Conservation (phyloP, 1,284 basidiomycete genomes). For the Moesziomyces globuligerus region DNA sequence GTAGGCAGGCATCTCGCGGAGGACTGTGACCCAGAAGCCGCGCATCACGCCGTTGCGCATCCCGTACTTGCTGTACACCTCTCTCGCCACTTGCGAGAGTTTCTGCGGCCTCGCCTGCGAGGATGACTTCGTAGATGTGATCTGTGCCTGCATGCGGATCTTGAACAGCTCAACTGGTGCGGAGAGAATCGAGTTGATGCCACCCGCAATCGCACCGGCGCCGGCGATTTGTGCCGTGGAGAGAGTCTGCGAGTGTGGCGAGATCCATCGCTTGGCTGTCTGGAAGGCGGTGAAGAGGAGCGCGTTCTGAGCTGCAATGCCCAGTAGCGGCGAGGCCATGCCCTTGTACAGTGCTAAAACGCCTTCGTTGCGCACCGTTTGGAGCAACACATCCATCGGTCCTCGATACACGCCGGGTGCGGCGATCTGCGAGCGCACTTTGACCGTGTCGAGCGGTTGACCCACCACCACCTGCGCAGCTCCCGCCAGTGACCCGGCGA, state of each 20-base stretch:
- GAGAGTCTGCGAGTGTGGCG: conserved; percentile 81
- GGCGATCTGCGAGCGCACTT: conserved; percentile 50
- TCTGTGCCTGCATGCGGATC: conserved; percentile 97
- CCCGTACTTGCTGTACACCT: conserved; percentile 85
- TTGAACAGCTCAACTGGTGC: conserved; percentile 79
- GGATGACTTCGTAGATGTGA: conserved; percentile 68
- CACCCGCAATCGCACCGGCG: conserved; percentile 91
- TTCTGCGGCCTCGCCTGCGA: conserved; percentile 76
- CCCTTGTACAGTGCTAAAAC: conserved; percentile 67
- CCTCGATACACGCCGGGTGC: conserved; percentile 41
- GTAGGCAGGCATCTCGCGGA: conserved; percentile 92
- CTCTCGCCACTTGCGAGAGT: conserved; percentile 76
- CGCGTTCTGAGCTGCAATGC: conserved; percentile 96
- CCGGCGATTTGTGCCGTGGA: conserved; percentile 81
- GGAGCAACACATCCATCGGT: conserved; percentile 47
- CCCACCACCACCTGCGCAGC: conserved; percentile 57
- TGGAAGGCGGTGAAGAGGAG: conserved; percentile 91
- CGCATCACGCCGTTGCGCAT: conserved; percentile 89
- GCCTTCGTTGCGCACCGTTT: conserved; percentile 42
- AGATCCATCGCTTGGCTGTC: conserved; percentile 81
- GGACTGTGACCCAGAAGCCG: conserved; percentile 95
- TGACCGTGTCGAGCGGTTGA: conserved; percentile 57
- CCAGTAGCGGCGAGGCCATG: conserved; percentile 88
- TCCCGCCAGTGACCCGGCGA: conserved; percentile 50
- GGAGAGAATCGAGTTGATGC: conserved; percentile 78